Evolutionary conservation across 2,329 filamentous ascomycete genomes (phyloP), one percentile per base, ranked within the genome.

Genomic region (Rhytidhysteron rufulum): DNA sequence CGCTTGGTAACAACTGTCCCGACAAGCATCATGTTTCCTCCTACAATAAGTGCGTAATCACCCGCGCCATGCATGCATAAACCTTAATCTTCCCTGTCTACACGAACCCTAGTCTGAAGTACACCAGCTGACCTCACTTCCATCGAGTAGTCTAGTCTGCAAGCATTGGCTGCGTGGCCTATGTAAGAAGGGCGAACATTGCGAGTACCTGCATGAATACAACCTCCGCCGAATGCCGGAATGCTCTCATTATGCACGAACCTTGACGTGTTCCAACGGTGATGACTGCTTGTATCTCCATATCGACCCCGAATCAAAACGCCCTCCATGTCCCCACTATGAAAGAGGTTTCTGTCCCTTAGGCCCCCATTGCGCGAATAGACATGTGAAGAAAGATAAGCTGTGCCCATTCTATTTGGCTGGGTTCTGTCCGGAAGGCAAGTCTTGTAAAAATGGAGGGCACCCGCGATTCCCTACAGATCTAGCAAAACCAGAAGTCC

Each of bases 161-260:
- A 98, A 98, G 73, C 93, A 97, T 75, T 97, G 93, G 83, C 82
- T 97, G 59, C 87, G 94, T 50, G 91, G 90, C 0, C 80, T 98
- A 16, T 98, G 93, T 76, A 98, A 98, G 65, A 97, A 97, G 70
- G 93, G 91, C 57, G 85, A 96, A 61, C 81, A 83, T 53, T 98
- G 93, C 81, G 93, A 98, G 72, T 98, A 97, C 59, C 75, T 97
- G 35, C 93, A 98, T 75, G 93, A 97, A 70, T 98, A 96, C 74
- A 97, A 98, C 70, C 79, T 98, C 53, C 83, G 93, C 49, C 90
- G 93, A 67, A 97, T 97, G 88, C 90, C 93, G 48, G 93, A 97
- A 71, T 98, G 93, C 71, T 95, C 95, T 60, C 95, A 95, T 68
- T 97, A 91, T 69, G 83, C 89, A 42, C 80, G 89, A 45, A 95